Evolutionary conservation across 495 filamentous ascomycete genomes (phyloP).

Genomic region (Haplographium delicatum): DNA sequence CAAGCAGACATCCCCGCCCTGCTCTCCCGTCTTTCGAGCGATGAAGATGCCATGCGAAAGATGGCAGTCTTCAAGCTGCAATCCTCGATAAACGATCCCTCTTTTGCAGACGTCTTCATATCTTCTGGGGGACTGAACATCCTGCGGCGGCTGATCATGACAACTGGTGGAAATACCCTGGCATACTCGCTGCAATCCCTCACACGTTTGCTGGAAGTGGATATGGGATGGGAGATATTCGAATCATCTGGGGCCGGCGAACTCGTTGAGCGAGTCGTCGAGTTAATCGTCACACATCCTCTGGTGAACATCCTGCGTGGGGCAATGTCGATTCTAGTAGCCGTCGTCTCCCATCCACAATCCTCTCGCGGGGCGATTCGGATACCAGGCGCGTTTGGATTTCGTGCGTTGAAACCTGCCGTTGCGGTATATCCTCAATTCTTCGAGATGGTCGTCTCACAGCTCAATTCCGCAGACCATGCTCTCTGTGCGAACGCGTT

Average conservation of each 20-base stretch:
- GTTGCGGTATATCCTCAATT: constrained; percentile 89
- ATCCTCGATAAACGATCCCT: constrained; percentile 86
- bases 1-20: constrained; percentile 49
- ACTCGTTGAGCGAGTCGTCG: constrained; percentile 69
- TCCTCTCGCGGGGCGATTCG: constrained; percentile 36
- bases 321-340: constrained; percentile 92
- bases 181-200: constrained; percentile 91
- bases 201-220: constrained; percentile 80
- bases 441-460: constrained; percentile 84
- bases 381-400: constrained; percentile 46
- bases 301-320: constrained; percentile 95
- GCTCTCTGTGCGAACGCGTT: constrained; percentile 93
- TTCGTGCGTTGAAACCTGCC: constrained; percentile 86
- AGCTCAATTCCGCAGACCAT: constrained; percentile 90
- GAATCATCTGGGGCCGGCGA: constrained; percentile 44
- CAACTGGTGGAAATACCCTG: constrained; percentile 85
- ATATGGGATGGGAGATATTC: constrained; percentile 92
- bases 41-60: constrained; percentile 86
- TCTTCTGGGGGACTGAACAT: constrained; percentile 76
- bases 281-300: constrained; percentile 91
- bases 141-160: constrained; percentile 74
- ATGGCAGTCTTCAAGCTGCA: constrained; percentile 99
- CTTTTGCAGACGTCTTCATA: constrained; percentile 95
- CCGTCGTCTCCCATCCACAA: constrained; percentile 81
- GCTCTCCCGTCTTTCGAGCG: constrained; percentile 49